These are phyloP conservation scores for Solanum arcanum DNA, from an alignment of 257 asterid genomes.

Conservation along the genomic window DNA sequence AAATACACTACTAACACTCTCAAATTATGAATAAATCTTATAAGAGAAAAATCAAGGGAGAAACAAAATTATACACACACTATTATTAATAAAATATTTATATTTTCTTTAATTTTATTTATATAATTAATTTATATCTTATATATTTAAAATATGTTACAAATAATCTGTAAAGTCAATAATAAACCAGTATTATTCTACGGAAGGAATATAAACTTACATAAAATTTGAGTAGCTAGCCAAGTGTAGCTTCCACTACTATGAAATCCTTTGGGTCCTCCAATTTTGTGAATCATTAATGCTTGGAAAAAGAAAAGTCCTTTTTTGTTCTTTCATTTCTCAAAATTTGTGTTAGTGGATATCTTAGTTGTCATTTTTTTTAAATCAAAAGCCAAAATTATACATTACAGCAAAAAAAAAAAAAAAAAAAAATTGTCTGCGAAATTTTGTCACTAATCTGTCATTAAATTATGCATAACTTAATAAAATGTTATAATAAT, in stretches of 20 bases:
- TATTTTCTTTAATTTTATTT: no score
- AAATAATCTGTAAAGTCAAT: no score
- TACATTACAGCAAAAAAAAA: neutral
- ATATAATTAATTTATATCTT: no score
- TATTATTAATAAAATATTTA: no score
- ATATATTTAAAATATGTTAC: no score
- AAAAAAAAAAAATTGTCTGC: neutral
- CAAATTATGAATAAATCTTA: no score
- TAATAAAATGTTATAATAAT: neutral
- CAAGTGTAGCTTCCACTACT: conserved; percentile 40
- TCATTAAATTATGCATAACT: neutral
- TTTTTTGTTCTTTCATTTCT: conserved; percentile 9
- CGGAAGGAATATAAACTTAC: neutral
- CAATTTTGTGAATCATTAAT: conserved; percentile 42
- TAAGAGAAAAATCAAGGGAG: no score
- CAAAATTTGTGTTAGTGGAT: conserved; percentile 21
- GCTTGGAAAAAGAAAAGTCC: conserved; percentile 41
- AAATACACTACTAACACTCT: no score
- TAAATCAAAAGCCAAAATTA: neutral
- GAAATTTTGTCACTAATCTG: neutral
- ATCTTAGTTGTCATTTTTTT: conserved; percentile 20
- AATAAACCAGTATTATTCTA: no score
- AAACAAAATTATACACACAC: no score
- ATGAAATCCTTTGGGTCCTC: conserved; percentile 33
- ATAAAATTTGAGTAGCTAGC: conserved; percentile 1